Conservation (phyloP, 2,329 filamentous ascomycete genomes). For the Trichoderma harzianum region DNA sequence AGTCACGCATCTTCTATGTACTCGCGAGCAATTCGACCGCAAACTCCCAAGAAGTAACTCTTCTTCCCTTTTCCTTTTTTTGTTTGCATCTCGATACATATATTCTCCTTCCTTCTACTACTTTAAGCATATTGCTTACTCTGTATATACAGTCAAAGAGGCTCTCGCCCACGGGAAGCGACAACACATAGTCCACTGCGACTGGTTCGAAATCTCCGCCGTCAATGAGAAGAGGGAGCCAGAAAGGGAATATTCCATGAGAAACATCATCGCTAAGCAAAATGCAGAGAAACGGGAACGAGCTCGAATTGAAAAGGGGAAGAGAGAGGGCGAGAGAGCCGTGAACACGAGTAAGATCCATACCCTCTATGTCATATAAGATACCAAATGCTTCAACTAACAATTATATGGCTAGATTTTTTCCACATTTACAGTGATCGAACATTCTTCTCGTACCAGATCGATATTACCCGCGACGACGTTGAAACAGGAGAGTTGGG, state of each 20-base stretch:
- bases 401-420: constrained; percentile 42
- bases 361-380: neutral
- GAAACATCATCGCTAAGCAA: constrained; percentile 29
- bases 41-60: constrained; percentile 35
- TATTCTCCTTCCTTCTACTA: neutral
- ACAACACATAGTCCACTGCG: constrained; percentile 43
- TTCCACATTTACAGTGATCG: constrained; percentile 63
- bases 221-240: constrained; percentile 31
- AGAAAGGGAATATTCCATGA: constrained; percentile 43
- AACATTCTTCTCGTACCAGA: constrained; percentile 60
- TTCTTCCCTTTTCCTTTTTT: neutral
- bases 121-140: neutral
- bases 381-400: neutral
- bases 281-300: constrained; percentile 32
- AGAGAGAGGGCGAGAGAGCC: constrained; percentile 39
- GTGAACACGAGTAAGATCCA: constrained; percentile 48
- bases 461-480: constrained; percentile 56
- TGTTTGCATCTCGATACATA: neutral
- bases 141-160: constrained; percentile 32
- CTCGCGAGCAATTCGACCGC: constrained; percentile 57
- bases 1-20: constrained; percentile 72
- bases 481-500: constrained; percentile 42
- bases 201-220: constrained; percentile 52
- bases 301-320: constrained; percentile 37
- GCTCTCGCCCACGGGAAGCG: constrained; percentile 35